phyloP scores from a whole-genome alignment of 2,329 filamentous ascomycete genomes.

The Pseudogymnoascus sp. region DNA sequence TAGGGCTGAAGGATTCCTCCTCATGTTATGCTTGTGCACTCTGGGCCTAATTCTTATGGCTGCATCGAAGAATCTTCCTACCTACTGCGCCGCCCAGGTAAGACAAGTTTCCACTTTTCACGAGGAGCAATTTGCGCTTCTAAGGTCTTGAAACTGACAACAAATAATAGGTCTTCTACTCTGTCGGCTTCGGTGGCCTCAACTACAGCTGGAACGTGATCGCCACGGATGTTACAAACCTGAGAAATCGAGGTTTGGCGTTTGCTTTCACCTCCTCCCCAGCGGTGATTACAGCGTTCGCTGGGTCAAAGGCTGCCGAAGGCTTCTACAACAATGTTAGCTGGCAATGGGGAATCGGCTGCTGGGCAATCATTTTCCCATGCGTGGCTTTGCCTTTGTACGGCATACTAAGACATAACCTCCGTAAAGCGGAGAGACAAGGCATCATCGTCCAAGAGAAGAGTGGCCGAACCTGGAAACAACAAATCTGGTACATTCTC shows the following conservation, averaged over 20 bases:
- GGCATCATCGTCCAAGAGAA: slow-evolving; percentile 19
- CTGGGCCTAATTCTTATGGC: slow-evolving; percentile 58
- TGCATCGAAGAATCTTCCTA: slow-evolving; percentile 48
- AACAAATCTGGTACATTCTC: slow-evolving; percentile 31
- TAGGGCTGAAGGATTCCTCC: slow-evolving; percentile 55
- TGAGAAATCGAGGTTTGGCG: slow-evolving; percentile 50
- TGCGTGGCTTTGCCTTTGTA: slow-evolving; percentile 54
- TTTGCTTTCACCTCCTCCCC: slow-evolving; percentile 55
- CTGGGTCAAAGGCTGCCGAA: slow-evolving; percentile 49
- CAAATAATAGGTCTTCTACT: slow-evolving; percentile 50
- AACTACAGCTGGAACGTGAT: slow-evolving; percentile 56
- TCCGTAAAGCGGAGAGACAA: slow-evolving; percentile 19
- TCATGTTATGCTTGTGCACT: slow-evolving; percentile 46
- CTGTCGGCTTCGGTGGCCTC: slow-evolving; percentile 53
- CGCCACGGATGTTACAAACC: slow-evolving; percentile 56
- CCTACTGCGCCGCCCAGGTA: slow-evolving; percentile 44
- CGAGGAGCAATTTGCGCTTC: no score
- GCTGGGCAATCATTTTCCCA: slow-evolving; percentile 57
- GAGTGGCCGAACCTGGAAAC: slow-evolving; percentile 18
- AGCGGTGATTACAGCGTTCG: slow-evolving; percentile 58
- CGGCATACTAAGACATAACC: slow-evolving; percentile 32
- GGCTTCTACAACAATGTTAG: slow-evolving; percentile 44
- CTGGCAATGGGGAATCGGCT: slow-evolving; percentile 62
- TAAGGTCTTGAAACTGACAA: background rate
- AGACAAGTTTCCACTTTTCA: background rate